Evolutionary conservation across 139 green algal species (phyloP).

Genomic region (Trebouxia sp.): DNA sequence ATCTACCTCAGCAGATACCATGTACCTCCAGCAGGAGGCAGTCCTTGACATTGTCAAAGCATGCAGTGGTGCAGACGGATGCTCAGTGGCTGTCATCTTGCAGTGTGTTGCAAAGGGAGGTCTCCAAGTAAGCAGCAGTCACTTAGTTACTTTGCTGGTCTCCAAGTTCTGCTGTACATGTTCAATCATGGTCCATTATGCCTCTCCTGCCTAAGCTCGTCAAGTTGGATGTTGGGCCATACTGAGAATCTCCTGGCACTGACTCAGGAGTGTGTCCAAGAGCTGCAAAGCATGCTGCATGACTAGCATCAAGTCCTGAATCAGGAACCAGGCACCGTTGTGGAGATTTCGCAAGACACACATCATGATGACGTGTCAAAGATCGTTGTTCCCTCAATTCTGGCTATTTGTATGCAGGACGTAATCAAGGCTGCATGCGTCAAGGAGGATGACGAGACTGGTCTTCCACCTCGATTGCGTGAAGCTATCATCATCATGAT

Average conservation of each 20-base stretch:
- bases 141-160: not conserved
- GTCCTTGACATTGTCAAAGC: not conserved
- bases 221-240: too few relatives aligned
- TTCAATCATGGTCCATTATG: too few relatives aligned
- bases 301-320: too few relatives aligned
- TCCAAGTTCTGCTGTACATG: too few relatives aligned
- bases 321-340: too few relatives aligned
- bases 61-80: not conserved
- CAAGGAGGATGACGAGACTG: not conserved
- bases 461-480: not conserved
- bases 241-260: too few relatives aligned
- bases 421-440: not conserved
- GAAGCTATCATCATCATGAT: not conserved
- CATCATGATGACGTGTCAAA: too few relatives aligned
- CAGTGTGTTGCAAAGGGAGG: not conserved
- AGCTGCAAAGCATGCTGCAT: too few relatives aligned
- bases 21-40: not conserved
- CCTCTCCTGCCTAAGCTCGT: too few relatives aligned
- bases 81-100: not conserved
- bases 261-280: too few relatives aligned
- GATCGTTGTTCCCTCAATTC: not conserved
- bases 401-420: not conserved
- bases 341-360: too few relatives aligned
- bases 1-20: slow-evolving; percentile 15
- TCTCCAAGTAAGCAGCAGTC: not conserved